Percentiles rank a stretch among this genome's conserved stretches.
These are phyloP conservation scores for Fraxinus anomala DNA, from an alignment of 257 asterid genomes.

Conservation along the genomic window DNA sequence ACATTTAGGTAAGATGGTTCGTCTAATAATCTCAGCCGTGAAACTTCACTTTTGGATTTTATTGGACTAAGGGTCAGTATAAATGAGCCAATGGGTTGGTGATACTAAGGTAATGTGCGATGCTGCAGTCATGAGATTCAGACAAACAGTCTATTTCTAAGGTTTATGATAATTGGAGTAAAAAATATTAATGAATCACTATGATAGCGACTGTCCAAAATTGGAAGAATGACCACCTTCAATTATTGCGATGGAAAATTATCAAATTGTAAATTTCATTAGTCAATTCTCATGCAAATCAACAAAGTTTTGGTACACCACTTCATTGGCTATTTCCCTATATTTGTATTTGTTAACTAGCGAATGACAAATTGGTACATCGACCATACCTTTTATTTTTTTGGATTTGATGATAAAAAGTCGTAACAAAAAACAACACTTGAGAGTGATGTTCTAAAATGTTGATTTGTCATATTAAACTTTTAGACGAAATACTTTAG, in stretches of 20 bases:
- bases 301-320: conserved; percentile 35
- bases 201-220: conserved; percentile 34
- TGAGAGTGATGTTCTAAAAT: neutral
- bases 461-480: neutral
- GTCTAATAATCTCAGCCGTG: neutral
- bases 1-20: neutral
- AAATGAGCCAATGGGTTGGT: conserved; percentile 30
- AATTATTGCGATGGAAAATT: conserved; percentile 19
- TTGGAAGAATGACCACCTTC: conserved; percentile 2
- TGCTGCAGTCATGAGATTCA: conserved; percentile 13
- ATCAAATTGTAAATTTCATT: conserved; percentile 29
- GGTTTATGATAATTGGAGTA: neutral
- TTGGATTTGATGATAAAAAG: neutral
- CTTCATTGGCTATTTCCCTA: conserved; percentile 36
- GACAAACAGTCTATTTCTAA: conserved; percentile 35
- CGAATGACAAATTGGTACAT: conserved; percentile 44
- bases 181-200: conserved; percentile 4
- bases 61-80: neutral
- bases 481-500: neutral
- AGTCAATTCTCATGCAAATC: conserved; percentile 49
- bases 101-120: neutral
- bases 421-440: neutral
- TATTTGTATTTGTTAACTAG: conserved; percentile 27
- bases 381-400: no score
- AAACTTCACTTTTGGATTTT: neutral